Base-by-base conservation (phyloP, 495 filamentous ascomycete species). In the Daldinia bambusicola region DNA sequence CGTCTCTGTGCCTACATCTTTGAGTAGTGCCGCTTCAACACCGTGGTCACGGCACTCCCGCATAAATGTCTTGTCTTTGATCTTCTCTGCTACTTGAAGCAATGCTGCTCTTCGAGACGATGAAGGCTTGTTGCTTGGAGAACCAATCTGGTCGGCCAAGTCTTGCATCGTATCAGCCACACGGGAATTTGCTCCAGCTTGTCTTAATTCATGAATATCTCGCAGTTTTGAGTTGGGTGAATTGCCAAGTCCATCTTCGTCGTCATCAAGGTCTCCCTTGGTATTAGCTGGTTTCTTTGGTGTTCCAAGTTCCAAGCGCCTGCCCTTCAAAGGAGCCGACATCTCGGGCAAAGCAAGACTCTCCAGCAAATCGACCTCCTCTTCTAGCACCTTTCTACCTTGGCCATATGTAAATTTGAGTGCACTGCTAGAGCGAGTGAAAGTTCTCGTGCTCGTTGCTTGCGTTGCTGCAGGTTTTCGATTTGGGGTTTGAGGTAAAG, bases 141-240 rank as follows among this genome's bases (percentile, higher is more conserved):
- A 82, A 56, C 92, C 89, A 67, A 99, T 91, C 65, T 96, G 92
- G 63, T 96, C 93, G 64, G 97, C 84, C 9, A 97, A 83, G 55
- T 92, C 89, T 72, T 95, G 92, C 57, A 96, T 85, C 55, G 93
- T 91, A 70, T 93, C 89, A 6, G 90, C 80, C 63, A 96, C 94
- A 18, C 93, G 90, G 55, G 89, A 90, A 76, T 94, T 96, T 22
- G 90, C 89, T 7, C 95, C 95, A 41, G 93, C 89, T 69, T 93
- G 91, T 67, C 94, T 87, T 48, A 99, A 84, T 77, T 99, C 95
- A 75, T 98, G 94, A 37, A 98, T 91, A 62, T 75, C 60, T 34
- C 71, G 70, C 4, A 77, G 71, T 55, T 77, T 77, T 31, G 75
- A 77, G 68, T 90, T 95, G 55, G 91, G 88, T 63, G 97, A 89